Conservation (phyloP, 1,284 basidiomycete genomes). For the Schizophyllum commune region DNA sequence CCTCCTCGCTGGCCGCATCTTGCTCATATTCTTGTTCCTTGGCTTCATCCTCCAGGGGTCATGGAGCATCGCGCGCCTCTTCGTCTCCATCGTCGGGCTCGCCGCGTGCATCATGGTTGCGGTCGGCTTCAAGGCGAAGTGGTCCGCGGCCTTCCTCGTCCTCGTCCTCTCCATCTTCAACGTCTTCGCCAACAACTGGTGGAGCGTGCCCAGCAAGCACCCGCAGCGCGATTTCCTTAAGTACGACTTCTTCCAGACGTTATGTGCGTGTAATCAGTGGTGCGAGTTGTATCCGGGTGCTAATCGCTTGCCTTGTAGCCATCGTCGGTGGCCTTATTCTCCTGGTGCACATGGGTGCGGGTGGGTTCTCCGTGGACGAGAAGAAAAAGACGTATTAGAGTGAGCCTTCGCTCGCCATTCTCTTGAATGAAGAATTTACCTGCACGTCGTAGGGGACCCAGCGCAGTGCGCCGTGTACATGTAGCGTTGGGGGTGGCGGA, state of each 20-base stretch:
- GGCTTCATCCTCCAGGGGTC: conserved; percentile 94
- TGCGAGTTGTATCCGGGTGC: not conserved
- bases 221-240: conserved; percentile 98
- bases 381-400: conserved; percentile 96
- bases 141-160: conserved; percentile 97
- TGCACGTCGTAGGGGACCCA: not conserved
- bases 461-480: not conserved
- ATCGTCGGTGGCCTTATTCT: conserved; percentile 97
- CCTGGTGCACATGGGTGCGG: conserved; percentile 97
- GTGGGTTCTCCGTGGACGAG: conserved; percentile 96
- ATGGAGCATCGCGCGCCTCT: conserved; percentile 81
- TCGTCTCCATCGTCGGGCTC: conserved; percentile 84
- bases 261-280: conserved; percentile 49
- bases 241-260: conserved; percentile 92
- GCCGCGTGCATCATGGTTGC: conserved; percentile 97
- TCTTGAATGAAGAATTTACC: no score
- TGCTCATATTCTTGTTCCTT: conserved; percentile 98
- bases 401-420: no score
- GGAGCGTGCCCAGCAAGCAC: conserved; percentile 89
- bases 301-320: conserved; percentile 39
- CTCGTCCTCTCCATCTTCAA: conserved; percentile 92
- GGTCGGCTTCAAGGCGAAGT: conserved; percentile 98
- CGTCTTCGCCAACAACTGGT: conserved; percentile 98
- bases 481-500: not conserved
- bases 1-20: conserved; percentile 92